These are phyloP conservation scores for Ziziphus jujuba DNA, from an alignment of 306 rosid genomes.

Conservation along the genomic window DNA sequence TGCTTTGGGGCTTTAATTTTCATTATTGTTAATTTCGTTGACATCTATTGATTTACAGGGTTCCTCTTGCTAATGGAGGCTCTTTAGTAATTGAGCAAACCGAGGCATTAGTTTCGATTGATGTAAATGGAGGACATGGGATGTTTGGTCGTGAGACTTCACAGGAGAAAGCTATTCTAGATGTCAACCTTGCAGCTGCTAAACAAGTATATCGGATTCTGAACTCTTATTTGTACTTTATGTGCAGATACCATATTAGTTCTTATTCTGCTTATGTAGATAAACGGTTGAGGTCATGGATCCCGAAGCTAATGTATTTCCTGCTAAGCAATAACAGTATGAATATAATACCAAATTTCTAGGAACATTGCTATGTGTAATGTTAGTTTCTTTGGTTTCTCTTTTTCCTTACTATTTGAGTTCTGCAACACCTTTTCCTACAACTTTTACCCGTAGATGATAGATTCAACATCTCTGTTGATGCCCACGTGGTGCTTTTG, in stretches of 20 bases:
- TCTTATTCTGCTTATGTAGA: no score
- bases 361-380: no score
- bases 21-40: constrained; percentile 21
- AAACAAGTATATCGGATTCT: constrained; percentile 58
- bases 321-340: no score
- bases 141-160: constrained; percentile 80
- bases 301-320: no score
- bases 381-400: no score
- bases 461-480: not conserved
- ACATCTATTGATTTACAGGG: constrained; percentile 53
- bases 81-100: constrained; percentile 96
- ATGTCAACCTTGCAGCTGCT: constrained; percentile 96
- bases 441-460: not conserved
- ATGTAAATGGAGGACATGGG: constrained; percentile 96
- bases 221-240: constrained; percentile 15
- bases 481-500: not conserved
- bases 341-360: no score
- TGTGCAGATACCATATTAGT: no score
- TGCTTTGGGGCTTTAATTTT: no score
- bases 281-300: no score
- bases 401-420: no score
- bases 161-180: constrained; percentile 84
- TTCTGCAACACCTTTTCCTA: not conserved
- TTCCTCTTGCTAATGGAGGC: constrained; percentile 90
- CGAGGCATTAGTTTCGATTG: constrained; percentile 95